These are phyloP conservation scores for Keithomyces neogunnii DNA, from an alignment of 2,329 filamentous ascomycete species.

Conservation along the genomic window DNA sequence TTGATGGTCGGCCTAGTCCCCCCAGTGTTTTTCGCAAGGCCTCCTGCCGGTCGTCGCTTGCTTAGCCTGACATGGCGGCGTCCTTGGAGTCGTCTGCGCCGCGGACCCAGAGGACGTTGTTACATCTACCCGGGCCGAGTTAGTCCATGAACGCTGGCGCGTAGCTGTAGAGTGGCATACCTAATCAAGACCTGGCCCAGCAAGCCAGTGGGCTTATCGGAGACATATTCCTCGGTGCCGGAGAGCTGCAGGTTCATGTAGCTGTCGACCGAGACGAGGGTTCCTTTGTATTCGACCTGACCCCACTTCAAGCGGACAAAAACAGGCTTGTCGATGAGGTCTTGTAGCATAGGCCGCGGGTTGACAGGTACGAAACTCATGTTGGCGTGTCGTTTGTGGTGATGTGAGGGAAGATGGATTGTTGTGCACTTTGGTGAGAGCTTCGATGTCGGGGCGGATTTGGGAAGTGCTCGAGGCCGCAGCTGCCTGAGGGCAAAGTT, in stretches of 20 bases:
- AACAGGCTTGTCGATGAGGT: slow-evolving; percentile 84
- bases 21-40: background rate
- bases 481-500: slow-evolving; percentile 3
- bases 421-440: background rate
- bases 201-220: slow-evolving; percentile 74
- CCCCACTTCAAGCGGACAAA: slow-evolving; percentile 96
- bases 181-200: slow-evolving; percentile 89
- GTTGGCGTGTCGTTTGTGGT: slow-evolving; percentile 5
- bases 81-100: slow-evolving; percentile 19
- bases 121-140: slow-evolving; percentile 51
- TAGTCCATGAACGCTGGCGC: background rate
- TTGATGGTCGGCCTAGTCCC: background rate
- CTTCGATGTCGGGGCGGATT: background rate
- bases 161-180: slow-evolving; percentile 35
- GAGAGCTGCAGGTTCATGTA: slow-evolving; percentile 98
- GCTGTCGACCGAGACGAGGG: slow-evolving; percentile 84
- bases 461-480: background rate
- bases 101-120: slow-evolving; percentile 94
- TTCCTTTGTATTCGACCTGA: slow-evolving; percentile 93
- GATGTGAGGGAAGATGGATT: background rate
- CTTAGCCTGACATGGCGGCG: slow-evolving; percentile 7
- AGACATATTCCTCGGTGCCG: slow-evolving; percentile 85
- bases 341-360: slow-evolving; percentile 92
- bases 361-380: slow-evolving; percentile 79
- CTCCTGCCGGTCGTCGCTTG: background rate